Base-by-base conservation (phyloP, 139 green algal species). In the Auxenochlorella pyrenoidosa region DNA sequence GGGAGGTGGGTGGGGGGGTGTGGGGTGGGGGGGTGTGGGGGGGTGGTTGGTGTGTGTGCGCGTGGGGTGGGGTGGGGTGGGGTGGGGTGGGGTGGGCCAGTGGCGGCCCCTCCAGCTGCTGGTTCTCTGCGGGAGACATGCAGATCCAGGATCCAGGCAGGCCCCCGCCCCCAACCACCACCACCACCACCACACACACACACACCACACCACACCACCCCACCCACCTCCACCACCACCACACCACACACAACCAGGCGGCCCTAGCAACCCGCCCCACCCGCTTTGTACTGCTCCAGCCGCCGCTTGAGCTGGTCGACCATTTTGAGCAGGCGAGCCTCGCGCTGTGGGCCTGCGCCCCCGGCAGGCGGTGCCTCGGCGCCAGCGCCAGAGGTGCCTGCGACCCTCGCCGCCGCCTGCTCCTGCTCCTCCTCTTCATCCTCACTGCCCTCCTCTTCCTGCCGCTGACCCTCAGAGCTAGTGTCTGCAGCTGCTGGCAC, bases 91-190 rank as follows among this genome's bases (percentile, higher is more conserved):
- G n/a, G n/a, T n/a, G n/a, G n/a, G n/a, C n/a, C n/a, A n/a, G n/a
- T n/a, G n/a, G 88, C 88, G 96, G 87, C 36, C 96, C 94, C 87
- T 97, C 95, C 28, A 97, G 89, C 88, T 97, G 93, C 89, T 91
- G 68, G 72, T 96, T 96, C 89, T 97, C 93, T 38, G 80, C n/a
- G 22, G 51, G 59, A n/a, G n/a, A n/a, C n/a, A n/a, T n/a, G n/a
- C n/a, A n/a, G n/a, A n/a, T n/a, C n/a, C n/a, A n/a, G n/a, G n/a
- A n/a, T n/a, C n/a, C n/a, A n/a, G n/a, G n/a, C n/a, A n/a, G n/a
- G n/a, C n/a, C n/a, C n/a, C n/a, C 44, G 22, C 15, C 16, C 70
- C 44, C 15, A 8, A n/a, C 16, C 32, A 34, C 28, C 34, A 26
- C 21, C 65, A 34, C 65, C 32, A 38, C 21, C 65, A 15, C 58